A percentile compares a stretch with the other conserved stretches of the same genome.
Conservation (phyloP, 1,139 yeast genomes). For the Lizanozyma gosingica region DNA sequence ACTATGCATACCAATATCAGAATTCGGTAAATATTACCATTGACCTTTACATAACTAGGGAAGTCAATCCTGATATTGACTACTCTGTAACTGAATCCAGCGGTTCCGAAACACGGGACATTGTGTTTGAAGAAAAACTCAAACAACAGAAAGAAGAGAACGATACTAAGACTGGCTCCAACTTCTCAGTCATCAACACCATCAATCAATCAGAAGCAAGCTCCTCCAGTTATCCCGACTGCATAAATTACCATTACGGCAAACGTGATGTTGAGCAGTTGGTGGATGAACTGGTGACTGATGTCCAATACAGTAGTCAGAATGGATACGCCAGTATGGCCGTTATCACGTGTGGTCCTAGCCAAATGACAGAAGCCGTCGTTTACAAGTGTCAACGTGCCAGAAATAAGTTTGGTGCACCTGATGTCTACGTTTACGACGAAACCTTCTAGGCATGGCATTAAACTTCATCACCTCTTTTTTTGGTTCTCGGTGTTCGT, state of each 20-base stretch:
- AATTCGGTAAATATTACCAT: not conserved
- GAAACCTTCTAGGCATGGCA: slow-evolving; percentile 4
- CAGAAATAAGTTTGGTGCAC: slow-evolving; percentile 14
- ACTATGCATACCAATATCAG: not conserved
- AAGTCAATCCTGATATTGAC: not conserved
- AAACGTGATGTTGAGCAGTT: not conserved
- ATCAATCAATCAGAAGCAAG: not conserved
- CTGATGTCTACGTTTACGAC: slow-evolving; percentile 9
- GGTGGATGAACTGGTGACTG: not conserved
- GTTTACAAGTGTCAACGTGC: slow-evolving; percentile 20
- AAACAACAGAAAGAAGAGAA: too few relatives aligned
- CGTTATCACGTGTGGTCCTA: slow-evolving; percentile 32
- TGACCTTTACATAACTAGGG: not conserved
- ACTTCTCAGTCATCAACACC: too few relatives aligned
- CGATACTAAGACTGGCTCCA: too few relatives aligned
- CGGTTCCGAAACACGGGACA: too few relatives aligned
- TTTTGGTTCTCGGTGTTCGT: not conserved
- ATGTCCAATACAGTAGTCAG: not conserved
- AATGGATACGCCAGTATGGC: slow-evolving; percentile 13
- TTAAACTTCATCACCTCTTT: not conserved
- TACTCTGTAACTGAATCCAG: not conserved
- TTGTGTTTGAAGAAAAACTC: too few relatives aligned
- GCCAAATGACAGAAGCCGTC: slow-evolving; percentile 16
- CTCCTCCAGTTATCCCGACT: not conserved
- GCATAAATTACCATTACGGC: not conserved